Conservation (phyloP, 106 monocot genomes). For the Dendrobium catenatum region DNA sequence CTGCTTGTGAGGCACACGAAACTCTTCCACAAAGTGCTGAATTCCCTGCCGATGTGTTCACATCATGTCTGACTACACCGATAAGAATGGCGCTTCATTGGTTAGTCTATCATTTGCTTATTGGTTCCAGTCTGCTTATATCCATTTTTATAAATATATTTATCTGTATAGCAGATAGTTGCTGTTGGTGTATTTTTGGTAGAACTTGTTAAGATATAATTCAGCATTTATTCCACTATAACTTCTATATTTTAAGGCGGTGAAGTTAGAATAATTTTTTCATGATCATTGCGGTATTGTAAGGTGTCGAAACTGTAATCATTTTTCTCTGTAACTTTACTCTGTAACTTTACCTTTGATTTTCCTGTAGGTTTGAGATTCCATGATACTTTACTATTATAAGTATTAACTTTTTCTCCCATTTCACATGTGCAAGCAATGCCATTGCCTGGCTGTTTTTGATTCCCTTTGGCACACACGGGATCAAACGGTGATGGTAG, state of each 20-base stretch:
- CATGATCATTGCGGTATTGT: neutral
- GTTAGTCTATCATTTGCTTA: neutral
- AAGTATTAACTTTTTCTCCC: neutral
- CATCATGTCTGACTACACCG: constrained; percentile 90
- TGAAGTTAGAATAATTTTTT: neutral
- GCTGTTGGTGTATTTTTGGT: neutral
- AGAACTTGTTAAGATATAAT: neutral
- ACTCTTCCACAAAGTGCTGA: constrained; percentile 91
- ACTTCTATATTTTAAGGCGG: neutral
- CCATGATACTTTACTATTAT: neutral
- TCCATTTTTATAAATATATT: neutral
- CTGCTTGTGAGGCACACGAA: constrained; percentile 89
- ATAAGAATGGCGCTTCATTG: constrained; percentile 32
- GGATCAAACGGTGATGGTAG: too few species aligned
- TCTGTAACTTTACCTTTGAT: neutral
- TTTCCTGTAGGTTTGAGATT: neutral
- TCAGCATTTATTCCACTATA: neutral
- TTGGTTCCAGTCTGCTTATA: neutral
- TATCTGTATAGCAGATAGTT: neutral
- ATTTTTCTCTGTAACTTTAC: neutral
- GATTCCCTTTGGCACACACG: neutral
- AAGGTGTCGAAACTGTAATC: neutral
- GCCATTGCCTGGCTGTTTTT: neutral
- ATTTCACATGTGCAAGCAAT: neutral
- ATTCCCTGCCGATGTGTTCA: constrained; percentile 97